Base-by-base conservation (phyloP, 148 eudicot genomes). In the Vaccinium myrtillus region DNA sequence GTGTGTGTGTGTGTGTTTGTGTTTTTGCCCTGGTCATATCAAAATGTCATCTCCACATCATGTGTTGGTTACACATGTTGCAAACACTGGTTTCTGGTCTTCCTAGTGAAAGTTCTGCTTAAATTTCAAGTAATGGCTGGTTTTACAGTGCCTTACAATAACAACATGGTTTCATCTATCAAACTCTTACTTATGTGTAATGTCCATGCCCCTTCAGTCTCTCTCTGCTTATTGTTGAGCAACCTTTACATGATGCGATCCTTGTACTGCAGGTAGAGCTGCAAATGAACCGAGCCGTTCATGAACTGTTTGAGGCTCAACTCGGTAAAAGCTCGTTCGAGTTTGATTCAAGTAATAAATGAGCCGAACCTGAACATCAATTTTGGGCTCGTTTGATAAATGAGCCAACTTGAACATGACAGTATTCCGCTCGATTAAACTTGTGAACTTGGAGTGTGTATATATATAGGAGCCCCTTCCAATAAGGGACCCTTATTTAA, bases 241-340 rank as follows among this genome's bases (percentile, higher is more conserved):
- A 55, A 78, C 81, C 81, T 27, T 78, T 65, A 81, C 54, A 81
- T 43, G 50, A 46, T 43, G 83, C 5, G 14, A 54, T 81, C 54
- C 53, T 80, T 43, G 55, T 61, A 46, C 74, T 55, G 61, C 39
- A 36, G 39, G 39, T 36, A 36, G 39, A 36, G 39, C 2, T 36
- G 3, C 39, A 36, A 36, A 36, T 36, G 39, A 36, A 36, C 39
- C 39, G 39, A 36, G 39, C 39, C 3, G 39, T 36, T 36, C 39
- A 3, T 36, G 39, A 36, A 36, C 2, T 36, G 39, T 36, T 36
- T 36, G 39, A 36, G 39, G 39, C 55, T 51, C 3, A 36, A 36
- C 39, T 36, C 39, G 39, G 39, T 36, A 36, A 36, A 36, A 36
- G 39, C 39, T 36, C 39, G 39, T 36, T 36, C 39, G 39, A 36